A percentile compares a stretch with the other conserved stretches of the same genome.
Evolutionary conservation across 169 alveolate species (phyloP).

Genomic region (Condylostoma magnum): DNA sequence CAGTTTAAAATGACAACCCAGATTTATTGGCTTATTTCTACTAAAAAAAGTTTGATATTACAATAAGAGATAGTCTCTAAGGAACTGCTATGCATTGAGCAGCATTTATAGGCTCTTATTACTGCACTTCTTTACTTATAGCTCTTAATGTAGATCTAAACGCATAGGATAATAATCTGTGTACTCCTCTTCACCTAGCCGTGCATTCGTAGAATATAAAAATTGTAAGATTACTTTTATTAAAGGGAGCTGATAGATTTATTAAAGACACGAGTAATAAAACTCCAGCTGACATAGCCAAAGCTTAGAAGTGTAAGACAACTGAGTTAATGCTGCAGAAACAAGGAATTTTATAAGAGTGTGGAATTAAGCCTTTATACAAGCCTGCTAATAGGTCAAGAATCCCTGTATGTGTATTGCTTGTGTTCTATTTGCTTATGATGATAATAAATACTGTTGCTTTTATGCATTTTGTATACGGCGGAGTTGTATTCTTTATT

Average conservation of each 20-base stretch:
- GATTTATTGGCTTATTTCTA: conserved; percentile 56
- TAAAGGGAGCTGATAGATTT: conserved; percentile 59
- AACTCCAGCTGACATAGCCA: conserved; percentile 53
- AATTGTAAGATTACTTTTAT: conserved; percentile 59
- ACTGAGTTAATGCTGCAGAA: conserved; percentile 40
- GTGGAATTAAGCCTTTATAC: conserved; percentile 1
- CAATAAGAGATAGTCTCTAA: conserved; percentile 56
- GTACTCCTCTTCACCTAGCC: conserved; percentile 65
- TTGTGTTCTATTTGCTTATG: neutral
- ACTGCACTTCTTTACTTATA: conserved; percentile 38
- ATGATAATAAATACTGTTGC: neutral
- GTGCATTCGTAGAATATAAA: conserved; percentile 34
- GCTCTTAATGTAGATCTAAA: conserved; percentile 48
- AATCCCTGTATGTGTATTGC: neutral
- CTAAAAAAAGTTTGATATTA: conserved; percentile 43
- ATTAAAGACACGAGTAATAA: conserved; percentile 40
- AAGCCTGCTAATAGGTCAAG: neutral
- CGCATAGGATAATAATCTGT: conserved; percentile 43
- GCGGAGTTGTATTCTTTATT: neutral
- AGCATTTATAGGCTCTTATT: conserved; percentile 63
- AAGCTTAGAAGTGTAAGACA: conserved; percentile 7
- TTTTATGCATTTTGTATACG: conserved; percentile 11
- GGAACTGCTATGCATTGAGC: conserved; percentile 88
- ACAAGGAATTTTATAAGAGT: conserved; percentile 5
- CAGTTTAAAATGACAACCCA: conserved; percentile 82